Conservation (phyloP, 202 grass and related monocot genomes). For the Elaeis oleifera region DNA sequence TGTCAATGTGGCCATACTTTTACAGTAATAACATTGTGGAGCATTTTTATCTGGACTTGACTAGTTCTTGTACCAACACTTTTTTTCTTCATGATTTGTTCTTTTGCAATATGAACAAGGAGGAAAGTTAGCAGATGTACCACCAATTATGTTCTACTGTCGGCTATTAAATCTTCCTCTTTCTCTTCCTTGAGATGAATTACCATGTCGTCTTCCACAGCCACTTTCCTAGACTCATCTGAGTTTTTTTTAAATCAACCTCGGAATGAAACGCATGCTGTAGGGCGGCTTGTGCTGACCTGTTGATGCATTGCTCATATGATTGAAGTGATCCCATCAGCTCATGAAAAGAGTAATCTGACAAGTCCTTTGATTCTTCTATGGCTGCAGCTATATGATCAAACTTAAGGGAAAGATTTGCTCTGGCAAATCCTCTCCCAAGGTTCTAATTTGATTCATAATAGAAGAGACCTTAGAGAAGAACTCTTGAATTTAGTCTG, state of each 20-base stretch:
- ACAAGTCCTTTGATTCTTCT: neutral
- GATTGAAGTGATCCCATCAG: neutral
- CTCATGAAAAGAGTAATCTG: neutral
- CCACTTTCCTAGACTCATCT: neutral
- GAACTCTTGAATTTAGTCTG: too few relatives aligned
- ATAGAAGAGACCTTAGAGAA: too few relatives aligned
- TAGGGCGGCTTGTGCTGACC: neutral
- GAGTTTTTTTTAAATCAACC: neutral
- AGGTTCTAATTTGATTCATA: too few relatives aligned
- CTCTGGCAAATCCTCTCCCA: too few relatives aligned
- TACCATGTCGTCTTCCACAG: neutral
- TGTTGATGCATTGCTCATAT: neutral
- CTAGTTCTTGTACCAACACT: neutral
- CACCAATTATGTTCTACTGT: neutral
- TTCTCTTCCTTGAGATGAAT: neutral
- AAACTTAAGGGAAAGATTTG: too few relatives aligned
- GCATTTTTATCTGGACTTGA: neutral
- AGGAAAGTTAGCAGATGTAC: neutral
- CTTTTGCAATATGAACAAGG: neutral
- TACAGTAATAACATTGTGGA: neutral
- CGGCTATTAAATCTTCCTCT: too few relatives aligned
- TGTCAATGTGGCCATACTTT: neutral
- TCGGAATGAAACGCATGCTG: neutral
- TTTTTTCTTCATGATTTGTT: neutral
- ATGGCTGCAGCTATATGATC: neutral